These are phyloP conservation scores for Calendula officinalis DNA, from an alignment of 129 eudicot genomes.

Conservation along the genomic window DNA sequence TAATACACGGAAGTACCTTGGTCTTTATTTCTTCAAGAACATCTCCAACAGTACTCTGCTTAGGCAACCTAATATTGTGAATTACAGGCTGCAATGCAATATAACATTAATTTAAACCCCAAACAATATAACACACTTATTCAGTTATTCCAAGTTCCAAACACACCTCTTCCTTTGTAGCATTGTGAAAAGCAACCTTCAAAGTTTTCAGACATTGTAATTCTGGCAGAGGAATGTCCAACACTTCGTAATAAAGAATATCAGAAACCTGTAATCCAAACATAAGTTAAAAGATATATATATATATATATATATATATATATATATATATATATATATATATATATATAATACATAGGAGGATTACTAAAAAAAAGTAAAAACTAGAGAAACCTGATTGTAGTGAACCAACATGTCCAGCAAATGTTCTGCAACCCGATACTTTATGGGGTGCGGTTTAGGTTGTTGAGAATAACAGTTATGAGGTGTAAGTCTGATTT, in stretches of 20 bases:
- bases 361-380: conserved; percentile 5
- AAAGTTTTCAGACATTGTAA: conserved; percentile 84
- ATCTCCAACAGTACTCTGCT: conserved; percentile 94
- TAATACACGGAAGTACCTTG: conserved; percentile 47
- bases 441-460: conserved; percentile 78
- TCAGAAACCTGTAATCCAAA: conserved; percentile 63
- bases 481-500: conserved; percentile 95
- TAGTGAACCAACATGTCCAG: conserved; percentile 90
- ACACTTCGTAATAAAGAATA: conserved; percentile 84
- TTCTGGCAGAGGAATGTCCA: conserved; percentile 95
- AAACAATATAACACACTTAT: conserved; percentile 5
- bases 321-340: too few species aligned
- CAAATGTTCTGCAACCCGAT: conserved; percentile 73
- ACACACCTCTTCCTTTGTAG: conserved; percentile 83
- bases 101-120: background rate
- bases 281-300: too few species aligned
- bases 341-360: background rate
- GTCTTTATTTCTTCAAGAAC: conserved; percentile 83
- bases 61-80: conserved; percentile 85
- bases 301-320: too few species aligned
- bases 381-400: conserved; percentile 64
- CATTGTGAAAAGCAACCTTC: conserved; percentile 86
- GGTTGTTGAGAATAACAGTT: conserved; percentile 98
- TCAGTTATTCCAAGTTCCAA: background rate
- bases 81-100: conserved; percentile 54